phyloP scores from a whole-genome alignment of 768 basidiomycete species.

The Harrya chromipes region DNA sequence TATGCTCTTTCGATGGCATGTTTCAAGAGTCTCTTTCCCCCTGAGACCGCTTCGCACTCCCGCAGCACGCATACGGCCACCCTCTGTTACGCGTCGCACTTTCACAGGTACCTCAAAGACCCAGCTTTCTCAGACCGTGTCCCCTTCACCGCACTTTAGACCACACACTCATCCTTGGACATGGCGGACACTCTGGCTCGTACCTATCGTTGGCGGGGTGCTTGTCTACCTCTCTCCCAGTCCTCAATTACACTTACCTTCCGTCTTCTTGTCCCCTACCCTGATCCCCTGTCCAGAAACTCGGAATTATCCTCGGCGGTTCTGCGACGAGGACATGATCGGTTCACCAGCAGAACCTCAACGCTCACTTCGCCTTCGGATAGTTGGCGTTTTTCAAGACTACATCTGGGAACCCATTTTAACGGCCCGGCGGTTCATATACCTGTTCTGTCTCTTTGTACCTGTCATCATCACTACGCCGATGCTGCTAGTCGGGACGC shows the following conservation, averaged over 20 bases:
- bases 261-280: slow-evolving; percentile 49
- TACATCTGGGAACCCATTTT: slow-evolving; percentile 82
- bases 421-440: slow-evolving; percentile 78
- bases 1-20: slow-evolving; percentile 23
- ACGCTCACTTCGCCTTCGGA: slow-evolving; percentile 41
- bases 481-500: slow-evolving; percentile 71
- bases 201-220: slow-evolving; percentile 56
- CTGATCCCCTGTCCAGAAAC: slow-evolving; percentile 42
- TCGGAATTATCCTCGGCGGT: slow-evolving; percentile 15
- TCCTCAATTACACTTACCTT: slow-evolving; percentile 41
- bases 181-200: slow-evolving; percentile 43
- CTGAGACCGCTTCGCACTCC: slow-evolving; percentile 24
- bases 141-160: slow-evolving; percentile 9
- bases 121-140: slow-evolving; percentile 10
- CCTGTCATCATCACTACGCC: slow-evolving; percentile 85
- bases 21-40: slow-evolving; percentile 18
- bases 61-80: background rate
- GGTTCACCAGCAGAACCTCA: slow-evolving; percentile 68
- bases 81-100: slow-evolving; percentile 21
- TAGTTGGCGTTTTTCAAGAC: slow-evolving; percentile 48
- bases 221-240: slow-evolving; percentile 46
- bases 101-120: slow-evolving; percentile 11
- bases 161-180: slow-evolving; percentile 29
- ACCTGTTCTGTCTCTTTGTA: slow-evolving; percentile 78
- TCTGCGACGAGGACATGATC: slow-evolving; percentile 38